A percentile compares a stretch with the other conserved stretches of the same genome.
Evolutionary conservation across 441 rosid species (phyloP).

Genomic region (Populus hybrid): DNA sequence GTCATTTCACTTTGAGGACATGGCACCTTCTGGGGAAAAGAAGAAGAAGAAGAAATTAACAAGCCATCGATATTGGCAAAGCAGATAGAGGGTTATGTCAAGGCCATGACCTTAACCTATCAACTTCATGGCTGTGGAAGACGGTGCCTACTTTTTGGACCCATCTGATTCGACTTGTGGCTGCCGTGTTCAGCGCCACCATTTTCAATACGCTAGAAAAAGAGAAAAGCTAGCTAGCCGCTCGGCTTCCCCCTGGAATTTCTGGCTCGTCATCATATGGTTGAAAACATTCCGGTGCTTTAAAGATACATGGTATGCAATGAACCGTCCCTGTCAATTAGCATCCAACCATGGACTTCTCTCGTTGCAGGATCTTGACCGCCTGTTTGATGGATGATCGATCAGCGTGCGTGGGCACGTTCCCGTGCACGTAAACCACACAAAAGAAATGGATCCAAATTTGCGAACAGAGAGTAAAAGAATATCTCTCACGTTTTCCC

Average conservation of each 20-base stretch:
- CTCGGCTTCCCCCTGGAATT: background rate
- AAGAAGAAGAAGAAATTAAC: no score
- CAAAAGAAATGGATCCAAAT: background rate
- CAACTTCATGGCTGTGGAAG: slow-evolving; percentile 25
- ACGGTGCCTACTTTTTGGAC: slow-evolving; percentile 50
- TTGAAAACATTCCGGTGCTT: background rate
- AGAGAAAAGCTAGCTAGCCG: background rate
- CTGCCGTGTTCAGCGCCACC: slow-evolving; percentile 33
- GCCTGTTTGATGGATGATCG: background rate
- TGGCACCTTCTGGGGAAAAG: no score
- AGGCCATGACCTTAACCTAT: background rate
- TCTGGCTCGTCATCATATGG: background rate
- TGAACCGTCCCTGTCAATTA: no score
- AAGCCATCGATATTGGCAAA: no score
- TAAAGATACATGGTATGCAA: no score
- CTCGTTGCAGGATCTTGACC: no score
- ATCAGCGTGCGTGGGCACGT: background rate
- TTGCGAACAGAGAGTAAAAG: no score
- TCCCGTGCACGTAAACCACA: background rate
- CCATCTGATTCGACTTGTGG: slow-evolving; percentile 12
- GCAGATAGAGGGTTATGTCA: background rate
- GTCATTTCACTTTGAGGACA: no score
- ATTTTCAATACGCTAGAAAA: slow-evolving; percentile 20
- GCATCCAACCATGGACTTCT: no score
- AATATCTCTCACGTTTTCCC: no score